Base-by-base conservation (phyloP, 768 basidiomycete genomes). In the Russula virescens region DNA sequence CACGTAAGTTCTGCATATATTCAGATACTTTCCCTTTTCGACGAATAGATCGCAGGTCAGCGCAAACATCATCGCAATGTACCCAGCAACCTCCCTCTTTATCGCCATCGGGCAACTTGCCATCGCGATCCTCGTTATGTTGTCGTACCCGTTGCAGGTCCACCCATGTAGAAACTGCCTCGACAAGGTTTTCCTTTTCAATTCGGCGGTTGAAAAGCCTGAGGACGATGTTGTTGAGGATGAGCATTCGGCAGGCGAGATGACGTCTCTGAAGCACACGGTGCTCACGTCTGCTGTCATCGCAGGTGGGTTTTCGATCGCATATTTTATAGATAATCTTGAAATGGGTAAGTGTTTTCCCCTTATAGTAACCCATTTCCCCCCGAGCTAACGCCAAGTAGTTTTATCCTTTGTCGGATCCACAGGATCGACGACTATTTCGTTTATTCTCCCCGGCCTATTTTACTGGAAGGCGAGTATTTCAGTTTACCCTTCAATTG, bases 371-470 rank as follows among this genome's bases (percentile, higher is more conserved):
- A 16, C 40, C 42, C 51, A 25, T 8, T 2, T 42, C 14, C 14
- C 5, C 28, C 25, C 25, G 38, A 55, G 19, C 55, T 69, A 48
- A 70, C 47, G 34, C 47, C 35, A 42, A 25, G 43, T 70, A 92
- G 96, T 98, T 16, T 80, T 98, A 38, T 92, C 94, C 5, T 97
- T 99, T 71, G 96, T 99, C 42, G 97, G 97, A 1, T 88, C 94
- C 25, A 98, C 94, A 1, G 97, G 97, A 14, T 96, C 93, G 16
- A 97, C 95, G 26, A 96, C 94, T 21, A 93, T 98, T 62, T 94
- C 92, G 1, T 98, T 98, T 76, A 97, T 98, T 70, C 81, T 97
- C 40, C 95, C 94, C 0, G 94, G 93, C 2, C 75, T 94, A 54
- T 89, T 97, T 71, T 97, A 91, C 77, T 98, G 92, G 88, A 88